Conservation (phyloP, 768 basidiomycete species). For the Neoboletus subvelutipes region DNA sequence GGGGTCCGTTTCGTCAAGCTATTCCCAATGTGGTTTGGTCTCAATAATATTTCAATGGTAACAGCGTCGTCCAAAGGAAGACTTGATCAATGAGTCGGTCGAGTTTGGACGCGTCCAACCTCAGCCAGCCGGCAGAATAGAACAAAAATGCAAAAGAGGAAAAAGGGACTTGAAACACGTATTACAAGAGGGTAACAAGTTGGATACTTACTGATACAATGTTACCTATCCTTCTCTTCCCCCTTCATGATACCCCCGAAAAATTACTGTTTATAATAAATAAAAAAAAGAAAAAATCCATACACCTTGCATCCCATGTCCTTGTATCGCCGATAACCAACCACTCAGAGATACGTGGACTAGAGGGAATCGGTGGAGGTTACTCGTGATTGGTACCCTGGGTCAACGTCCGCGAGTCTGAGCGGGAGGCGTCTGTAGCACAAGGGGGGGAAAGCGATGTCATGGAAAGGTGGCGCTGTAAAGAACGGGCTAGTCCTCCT, state of each 20-base stretch:
- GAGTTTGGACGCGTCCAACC: not conserved
- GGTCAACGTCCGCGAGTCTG: slow-evolving; percentile 26
- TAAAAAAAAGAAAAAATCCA: not conserved
- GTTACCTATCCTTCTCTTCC: slow-evolving; percentile 13
- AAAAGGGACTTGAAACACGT: slow-evolving; percentile 1
- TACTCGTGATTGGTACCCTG: slow-evolving; percentile 17
- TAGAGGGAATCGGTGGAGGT: not conserved
- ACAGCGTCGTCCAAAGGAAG: not conserved
- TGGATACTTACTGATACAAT: slow-evolving; percentile 27
- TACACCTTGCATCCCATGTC: slow-evolving; percentile 3
- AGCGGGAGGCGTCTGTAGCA: slow-evolving; percentile 6
- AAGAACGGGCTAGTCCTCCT: slow-evolving; percentile 17
- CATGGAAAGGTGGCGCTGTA: slow-evolving; percentile 31
- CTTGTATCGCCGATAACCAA: not conserved
- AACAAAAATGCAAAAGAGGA: not conserved
- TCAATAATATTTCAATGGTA: not conserved
- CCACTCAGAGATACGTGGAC: not conserved
- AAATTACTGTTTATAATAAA: slow-evolving; percentile 11
- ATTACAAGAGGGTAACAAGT: slow-evolving; percentile 28
- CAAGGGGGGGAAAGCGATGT: slow-evolving; percentile 17
- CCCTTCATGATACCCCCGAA: not conserved
- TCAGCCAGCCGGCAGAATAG: not conserved
- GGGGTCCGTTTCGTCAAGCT: not conserved
- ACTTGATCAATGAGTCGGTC: too few species aligned
- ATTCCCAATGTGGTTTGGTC: not conserved